These are phyloP conservation scores for Monosporozyma aerobia DNA, from an alignment of 805 yeast genomes.

Conservation along the genomic window DNA sequence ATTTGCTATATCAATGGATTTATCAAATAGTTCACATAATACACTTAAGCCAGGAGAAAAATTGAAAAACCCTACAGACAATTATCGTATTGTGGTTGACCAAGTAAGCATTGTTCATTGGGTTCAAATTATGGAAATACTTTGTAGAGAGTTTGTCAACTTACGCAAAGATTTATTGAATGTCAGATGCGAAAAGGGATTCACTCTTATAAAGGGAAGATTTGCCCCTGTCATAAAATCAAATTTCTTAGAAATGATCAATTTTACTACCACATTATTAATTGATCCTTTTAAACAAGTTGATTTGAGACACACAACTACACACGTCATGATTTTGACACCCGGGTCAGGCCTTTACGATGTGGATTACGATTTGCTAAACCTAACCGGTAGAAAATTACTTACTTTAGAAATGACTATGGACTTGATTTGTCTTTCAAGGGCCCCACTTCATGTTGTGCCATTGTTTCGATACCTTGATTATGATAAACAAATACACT, in stretches of 20 bases:
- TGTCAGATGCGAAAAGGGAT: conserved; percentile 28
- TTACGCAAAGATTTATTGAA: conserved; percentile 67
- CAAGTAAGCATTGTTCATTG: conserved; percentile 83
- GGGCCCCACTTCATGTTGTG: conserved; percentile 86
- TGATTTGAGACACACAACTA: conserved; percentile 81
- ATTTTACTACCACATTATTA: conserved; percentile 68
- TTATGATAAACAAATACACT: conserved; percentile 40
- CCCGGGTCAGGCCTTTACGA: conserved; percentile 94
- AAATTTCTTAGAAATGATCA: conserved; percentile 78
- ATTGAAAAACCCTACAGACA: conserved; percentile 61
- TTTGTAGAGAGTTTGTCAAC: conserved; percentile 75
- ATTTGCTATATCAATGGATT: conserved; percentile 69
- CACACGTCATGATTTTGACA: conserved; percentile 77
- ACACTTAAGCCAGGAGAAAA: conserved; percentile 64
- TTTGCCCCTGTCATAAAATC: conserved; percentile 85
- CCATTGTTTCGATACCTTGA: conserved; percentile 75
- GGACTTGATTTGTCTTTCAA: conserved; percentile 79
- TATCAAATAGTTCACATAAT: conserved; percentile 40
- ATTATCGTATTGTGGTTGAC: conserved; percentile 88
- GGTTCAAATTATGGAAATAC: conserved; percentile 83
- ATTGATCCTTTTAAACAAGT: conserved; percentile 74
- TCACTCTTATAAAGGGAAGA: conserved; percentile 42
- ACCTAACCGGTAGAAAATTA: conserved; percentile 67
- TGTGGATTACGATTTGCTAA: conserved; percentile 70
- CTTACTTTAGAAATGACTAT: conserved; percentile 74